Conservation (phyloP, 305 asterid genomes). For the Fraxinus sp. region DNA sequence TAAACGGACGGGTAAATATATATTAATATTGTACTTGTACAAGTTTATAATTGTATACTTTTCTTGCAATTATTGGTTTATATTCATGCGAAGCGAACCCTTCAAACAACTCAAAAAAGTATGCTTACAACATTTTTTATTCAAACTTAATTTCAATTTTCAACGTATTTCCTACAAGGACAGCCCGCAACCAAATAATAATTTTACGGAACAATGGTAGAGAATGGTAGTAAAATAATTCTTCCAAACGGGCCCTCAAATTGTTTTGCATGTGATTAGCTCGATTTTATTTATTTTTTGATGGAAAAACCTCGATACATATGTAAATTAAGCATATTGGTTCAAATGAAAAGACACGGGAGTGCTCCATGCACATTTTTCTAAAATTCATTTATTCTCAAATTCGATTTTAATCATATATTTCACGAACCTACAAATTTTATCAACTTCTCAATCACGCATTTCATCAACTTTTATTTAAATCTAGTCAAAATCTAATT, state of each 20-base stretch:
- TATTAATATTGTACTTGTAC: background rate
- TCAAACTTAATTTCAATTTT: background rate
- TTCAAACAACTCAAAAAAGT: background rate
- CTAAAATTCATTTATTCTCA: too few species aligned
- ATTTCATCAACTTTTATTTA: too few species aligned
- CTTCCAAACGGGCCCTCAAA: background rate
- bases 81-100: background rate
- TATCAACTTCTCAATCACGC: too few species aligned
- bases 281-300: too few species aligned
- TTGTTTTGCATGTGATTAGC: background rate
- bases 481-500: too few species aligned
- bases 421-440: too few species aligned
- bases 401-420: too few species aligned
- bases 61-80: background rate
- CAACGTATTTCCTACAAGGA: background rate
- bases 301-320: background rate
- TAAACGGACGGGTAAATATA: too few species aligned
- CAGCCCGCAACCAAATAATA: background rate
- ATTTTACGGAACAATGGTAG: background rate
- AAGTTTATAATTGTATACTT: background rate
- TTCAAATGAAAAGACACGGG: background rate
- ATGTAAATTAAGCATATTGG: background rate
- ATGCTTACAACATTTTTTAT: background rate
- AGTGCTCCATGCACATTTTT: too few species aligned
- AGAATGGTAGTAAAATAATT: too few species aligned